These are phyloP conservation scores for Alternaria conjuncta DNA, from an alignment of 2,329 filamentous ascomycete genomes.

Conservation along the genomic window DNA sequence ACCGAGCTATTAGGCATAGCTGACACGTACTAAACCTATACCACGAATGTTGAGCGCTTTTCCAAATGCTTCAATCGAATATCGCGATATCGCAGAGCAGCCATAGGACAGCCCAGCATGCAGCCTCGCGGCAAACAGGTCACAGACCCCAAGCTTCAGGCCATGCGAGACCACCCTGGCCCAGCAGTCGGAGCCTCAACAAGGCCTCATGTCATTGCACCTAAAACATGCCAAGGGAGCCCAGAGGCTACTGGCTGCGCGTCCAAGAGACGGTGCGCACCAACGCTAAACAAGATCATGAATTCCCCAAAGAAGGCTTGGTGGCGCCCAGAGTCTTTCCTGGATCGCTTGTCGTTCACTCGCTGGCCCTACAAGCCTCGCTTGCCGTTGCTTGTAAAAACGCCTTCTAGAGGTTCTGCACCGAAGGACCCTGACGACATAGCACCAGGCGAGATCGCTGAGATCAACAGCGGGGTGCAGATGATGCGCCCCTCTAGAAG, in stretches of 20 bases:
- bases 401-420: slow-evolving; percentile 1
- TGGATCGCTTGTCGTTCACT: neutral
- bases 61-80: neutral
- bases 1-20: neutral
- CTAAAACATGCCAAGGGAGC: slow-evolving; percentile 6
- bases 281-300: slow-evolving; percentile 13
- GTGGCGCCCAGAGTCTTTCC: neutral
- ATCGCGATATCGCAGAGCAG: neutral
- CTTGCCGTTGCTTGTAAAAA: slow-evolving; percentile 4
- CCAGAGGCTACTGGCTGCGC: slow-evolving; percentile 17
- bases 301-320: slow-evolving; percentile 3
- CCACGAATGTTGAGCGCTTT: slow-evolving; percentile 10
- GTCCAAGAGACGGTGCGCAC: neutral
- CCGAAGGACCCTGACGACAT: neutral
- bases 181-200: slow-evolving; percentile 19
- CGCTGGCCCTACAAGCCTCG: slow-evolving; percentile 4
- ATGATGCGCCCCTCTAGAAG: neutral
- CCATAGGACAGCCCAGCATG: neutral
- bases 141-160: slow-evolving; percentile 11
- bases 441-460: neutral
- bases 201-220: slow-evolving; percentile 13
- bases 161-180: slow-evolving; percentile 12
- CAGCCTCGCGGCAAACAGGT: slow-evolving; percentile 3
- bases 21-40: neutral
- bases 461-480: slow-evolving; percentile 11